These are phyloP conservation scores for Calonectria hongkongensis DNA, from an alignment of 2,329 filamentous ascomycete genomes.

Conservation along the genomic window DNA sequence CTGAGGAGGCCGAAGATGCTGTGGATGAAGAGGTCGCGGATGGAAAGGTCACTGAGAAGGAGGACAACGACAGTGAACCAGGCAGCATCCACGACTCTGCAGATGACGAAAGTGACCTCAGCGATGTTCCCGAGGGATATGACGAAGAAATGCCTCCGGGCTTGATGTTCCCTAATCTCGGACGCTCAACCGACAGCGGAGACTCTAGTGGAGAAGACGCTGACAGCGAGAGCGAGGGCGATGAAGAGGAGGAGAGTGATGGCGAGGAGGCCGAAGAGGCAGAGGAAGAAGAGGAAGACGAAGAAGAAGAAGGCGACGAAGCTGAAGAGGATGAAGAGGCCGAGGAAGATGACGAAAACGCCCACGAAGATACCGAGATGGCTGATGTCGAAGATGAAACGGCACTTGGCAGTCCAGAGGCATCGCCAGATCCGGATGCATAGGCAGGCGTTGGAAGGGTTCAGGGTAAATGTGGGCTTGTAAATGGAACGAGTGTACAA, in stretches of 20 bases:
- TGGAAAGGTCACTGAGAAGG: slow-evolving; percentile 55
- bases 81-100: slow-evolving; percentile 79
- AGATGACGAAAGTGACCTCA: slow-evolving; percentile 79
- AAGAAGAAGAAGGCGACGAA: slow-evolving; percentile 44
- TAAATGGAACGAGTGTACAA: slow-evolving; percentile 38
- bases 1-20: slow-evolving; percentile 54
- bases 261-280: slow-evolving; percentile 46
- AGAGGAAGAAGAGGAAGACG: slow-evolving; percentile 52
- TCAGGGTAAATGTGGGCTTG: not conserved
- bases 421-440: slow-evolving; percentile 28
- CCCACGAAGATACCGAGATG: slow-evolving; percentile 46
- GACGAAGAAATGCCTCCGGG: slow-evolving; percentile 74
- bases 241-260: slow-evolving; percentile 54
- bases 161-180: slow-evolving; percentile 72
- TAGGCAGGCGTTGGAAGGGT: slow-evolving; percentile 26
- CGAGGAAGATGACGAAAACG: slow-evolving; percentile 42
- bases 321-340: slow-evolving; percentile 44
- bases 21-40: slow-evolving; percentile 50
- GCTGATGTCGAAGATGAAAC: slow-evolving; percentile 36
- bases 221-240: slow-evolving; percentile 60
- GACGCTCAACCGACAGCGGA: slow-evolving; percentile 52
- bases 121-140: slow-evolving; percentile 76
- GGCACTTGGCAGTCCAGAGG: not conserved
- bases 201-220: slow-evolving; percentile 61
- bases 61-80: slow-evolving; percentile 56